Evolutionary conservation across 179 eudicot species (phyloP), one percentile per base, ranked within the genome.

Genomic region (Gypsophila paniculata): DNA sequence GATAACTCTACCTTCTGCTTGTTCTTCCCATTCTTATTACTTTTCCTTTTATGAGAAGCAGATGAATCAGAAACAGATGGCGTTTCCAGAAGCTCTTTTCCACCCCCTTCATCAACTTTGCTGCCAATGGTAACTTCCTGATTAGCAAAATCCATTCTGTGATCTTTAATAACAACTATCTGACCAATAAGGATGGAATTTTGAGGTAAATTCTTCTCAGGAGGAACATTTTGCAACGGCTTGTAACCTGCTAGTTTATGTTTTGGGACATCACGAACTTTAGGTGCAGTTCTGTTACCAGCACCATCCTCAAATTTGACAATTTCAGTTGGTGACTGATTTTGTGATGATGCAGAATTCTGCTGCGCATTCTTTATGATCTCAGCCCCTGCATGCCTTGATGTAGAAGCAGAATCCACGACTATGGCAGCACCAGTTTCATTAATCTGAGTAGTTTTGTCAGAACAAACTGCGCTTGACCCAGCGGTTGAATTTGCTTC

Each of bases 1-100:
- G 81, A 52, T 32, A 74, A 71, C 48, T 89, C 96, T 23, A 72
- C 76, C 84, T 83, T 88, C 60, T 82, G 86, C 75, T 84, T 90
- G 74, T 74, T 88, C 79, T 88, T 95, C 72, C 78, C 82, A 81
- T 68, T 79, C 83, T 76, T 79, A 78, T 66, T 78, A 73, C 10
- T 71, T 79, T 74, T 89, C 86, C 74, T 92, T 79, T 75, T 91
- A 25, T 84, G 88, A 59, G 76, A 86, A 49, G 74, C 79, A 13
- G 78, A 70, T 44, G 84, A 54, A 74, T 83, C 90, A 29, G 67
- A 68, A 39, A 63, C 51, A 18, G 49, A 34, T 55, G 53, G 80
- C 18, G 78, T 53, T 58, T 72, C 82, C 54, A 51, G 65, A 2
- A 72, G 72, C 74, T 62, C 71, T 72, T 36, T 73, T 62, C 65